Conservation (phyloP, 1,139 yeast genomes). For the Meyerozyma athensensis region DNA sequence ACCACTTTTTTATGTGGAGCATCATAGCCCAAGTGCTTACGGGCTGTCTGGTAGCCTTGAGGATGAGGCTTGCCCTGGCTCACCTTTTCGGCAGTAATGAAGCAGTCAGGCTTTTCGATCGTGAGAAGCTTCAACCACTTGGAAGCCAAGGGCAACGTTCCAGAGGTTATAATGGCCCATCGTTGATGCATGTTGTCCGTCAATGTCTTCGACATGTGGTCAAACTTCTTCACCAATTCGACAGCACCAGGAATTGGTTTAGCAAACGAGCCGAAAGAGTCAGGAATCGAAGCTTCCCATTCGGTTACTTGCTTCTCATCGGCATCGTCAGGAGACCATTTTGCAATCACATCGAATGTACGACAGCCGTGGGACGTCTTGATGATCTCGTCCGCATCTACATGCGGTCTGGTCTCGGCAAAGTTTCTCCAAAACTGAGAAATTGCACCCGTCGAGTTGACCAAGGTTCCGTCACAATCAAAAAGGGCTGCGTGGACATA, state of each 20-base stretch:
- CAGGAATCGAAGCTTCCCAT: constrained; percentile 16
- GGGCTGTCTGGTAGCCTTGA: constrained; percentile 13
- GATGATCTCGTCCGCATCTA: constrained; percentile 14
- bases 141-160: constrained; percentile 15
- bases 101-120: constrained; percentile 14
- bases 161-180: constrained; percentile 16
- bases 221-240: constrained; percentile 12
- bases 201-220: constrained; percentile 9
- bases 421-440: constrained; percentile 15
- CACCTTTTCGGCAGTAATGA: constrained; percentile 14
- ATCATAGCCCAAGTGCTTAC: constrained; percentile 13
- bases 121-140: constrained; percentile 14
- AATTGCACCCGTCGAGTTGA: constrained; percentile 15
- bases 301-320: constrained; percentile 13
- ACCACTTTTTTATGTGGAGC: constrained; percentile 14
- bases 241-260: constrained; percentile 15
- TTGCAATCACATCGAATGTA: constrained; percentile 15
- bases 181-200: constrained; percentile 14
- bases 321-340: constrained; percentile 17
- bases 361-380: constrained; percentile 15
- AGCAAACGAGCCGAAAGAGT: constrained; percentile 13
- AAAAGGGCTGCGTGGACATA: constrained; percentile 14
- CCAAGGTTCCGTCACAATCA: constrained; percentile 16
- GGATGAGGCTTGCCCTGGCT: constrained; percentile 15
- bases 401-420: constrained; percentile 15